Conservation (phyloP, 768 basidiomycete genomes). For the Psilocybe tampanensis region DNA sequence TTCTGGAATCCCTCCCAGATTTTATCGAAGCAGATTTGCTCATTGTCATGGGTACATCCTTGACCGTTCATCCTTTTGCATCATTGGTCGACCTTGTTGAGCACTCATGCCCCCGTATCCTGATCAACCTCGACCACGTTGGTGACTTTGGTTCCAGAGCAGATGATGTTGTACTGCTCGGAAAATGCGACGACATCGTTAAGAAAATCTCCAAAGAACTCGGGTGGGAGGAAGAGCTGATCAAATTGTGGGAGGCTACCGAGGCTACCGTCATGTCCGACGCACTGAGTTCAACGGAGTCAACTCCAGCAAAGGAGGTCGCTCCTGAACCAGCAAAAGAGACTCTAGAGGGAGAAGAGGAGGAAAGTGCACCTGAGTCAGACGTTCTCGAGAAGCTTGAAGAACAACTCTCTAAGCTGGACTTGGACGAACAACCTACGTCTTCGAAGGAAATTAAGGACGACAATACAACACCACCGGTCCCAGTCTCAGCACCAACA, state of each 20-base stretch:
- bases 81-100: slow-evolving; percentile 64
- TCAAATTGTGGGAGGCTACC: slow-evolving; percentile 57
- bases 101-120: slow-evolving; percentile 69
- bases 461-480: not conserved
- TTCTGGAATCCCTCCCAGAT: slow-evolving; percentile 56
- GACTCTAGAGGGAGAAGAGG: not conserved
- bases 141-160: slow-evolving; percentile 59
- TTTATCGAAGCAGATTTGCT: slow-evolving; percentile 79
- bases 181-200: slow-evolving; percentile 73
- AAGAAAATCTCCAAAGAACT: slow-evolving; percentile 62
- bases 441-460: not conserved
- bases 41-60: slow-evolving; percentile 89
- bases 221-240: slow-evolving; percentile 73
- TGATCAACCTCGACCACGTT: slow-evolving; percentile 86
- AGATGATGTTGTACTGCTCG: slow-evolving; percentile 66
- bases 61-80: slow-evolving; percentile 88
- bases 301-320: not conserved
- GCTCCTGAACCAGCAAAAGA: not conserved
- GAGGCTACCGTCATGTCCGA: slow-evolving; percentile 25
- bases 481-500: not conserved
- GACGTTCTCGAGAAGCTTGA: slow-evolving; percentile 20
- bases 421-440: slow-evolving; percentile 4
- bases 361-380: slow-evolving; percentile 12
- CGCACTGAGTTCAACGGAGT: not conserved
- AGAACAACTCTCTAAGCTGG: slow-evolving; percentile 20